Evolutionary conservation across 2,329 filamentous ascomycete species (phyloP).

Genomic region (Didymella exigua): DNA sequence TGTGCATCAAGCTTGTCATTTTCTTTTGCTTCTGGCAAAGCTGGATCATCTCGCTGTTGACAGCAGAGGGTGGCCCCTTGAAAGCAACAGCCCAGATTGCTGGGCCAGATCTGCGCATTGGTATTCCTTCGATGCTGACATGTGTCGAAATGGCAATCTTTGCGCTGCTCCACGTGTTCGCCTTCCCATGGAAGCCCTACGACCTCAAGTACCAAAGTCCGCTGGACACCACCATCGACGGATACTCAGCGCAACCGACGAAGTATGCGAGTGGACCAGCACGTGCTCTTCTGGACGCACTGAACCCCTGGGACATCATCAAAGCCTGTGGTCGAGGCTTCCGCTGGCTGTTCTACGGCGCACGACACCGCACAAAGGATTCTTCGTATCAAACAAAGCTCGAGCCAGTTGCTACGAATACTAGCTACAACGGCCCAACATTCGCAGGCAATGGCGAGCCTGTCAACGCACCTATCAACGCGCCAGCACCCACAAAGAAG

Average conservation of each 20-base stretch:
- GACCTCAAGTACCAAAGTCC: constrained; percentile 42
- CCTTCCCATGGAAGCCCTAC: constrained; percentile 80
- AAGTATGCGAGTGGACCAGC: constrained; percentile 67
- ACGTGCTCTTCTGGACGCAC: constrained; percentile 70
- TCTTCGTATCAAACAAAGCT: constrained; percentile 45
- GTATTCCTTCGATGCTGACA: constrained; percentile 76
- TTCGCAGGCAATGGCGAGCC: constrained; percentile 32
- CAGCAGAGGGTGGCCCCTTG: constrained; percentile 66
- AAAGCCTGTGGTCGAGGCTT: constrained; percentile 79
- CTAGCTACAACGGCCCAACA: constrained; percentile 28
- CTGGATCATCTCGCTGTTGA: constrained; percentile 65
- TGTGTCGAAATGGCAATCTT: constrained; percentile 88
- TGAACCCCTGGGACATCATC: constrained; percentile 82
- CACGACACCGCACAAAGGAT: constrained; percentile 60
- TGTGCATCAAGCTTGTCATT: constrained; percentile 88
- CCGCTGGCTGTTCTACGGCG: constrained; percentile 80
- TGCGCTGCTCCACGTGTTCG: constrained; percentile 77
- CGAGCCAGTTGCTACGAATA: constrained; percentile 22
- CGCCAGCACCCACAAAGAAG: constrained; percentile 15
- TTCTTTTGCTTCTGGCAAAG: constrained; percentile 89
- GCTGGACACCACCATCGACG: constrained; percentile 19
- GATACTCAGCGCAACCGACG: constrained; percentile 15
- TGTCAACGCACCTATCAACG: constrained; percentile 11
- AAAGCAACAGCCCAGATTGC: constrained; percentile 66
- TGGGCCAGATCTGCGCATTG: constrained; percentile 78